Evolutionary conservation across 2,329 filamentous ascomycete genomes (phyloP).

Genomic region (Penicillium carneum): DNA sequence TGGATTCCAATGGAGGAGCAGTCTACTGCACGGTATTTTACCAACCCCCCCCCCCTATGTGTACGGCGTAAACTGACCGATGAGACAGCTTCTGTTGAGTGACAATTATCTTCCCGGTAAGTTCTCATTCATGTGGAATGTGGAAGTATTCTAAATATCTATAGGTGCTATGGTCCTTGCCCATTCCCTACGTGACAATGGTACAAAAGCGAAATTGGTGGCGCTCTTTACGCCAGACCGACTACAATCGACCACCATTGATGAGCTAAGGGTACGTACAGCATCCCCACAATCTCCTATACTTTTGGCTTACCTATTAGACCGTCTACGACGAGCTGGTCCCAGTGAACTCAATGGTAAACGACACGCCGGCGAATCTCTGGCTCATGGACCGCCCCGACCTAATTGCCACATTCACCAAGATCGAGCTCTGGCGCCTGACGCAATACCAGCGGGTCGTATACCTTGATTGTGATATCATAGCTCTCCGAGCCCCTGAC

Average conservation of each 20-base stretch:
- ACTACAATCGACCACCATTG: constrained; percentile 75
- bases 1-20: constrained; percentile 60
- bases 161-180: constrained; percentile 93
- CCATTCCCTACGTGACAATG: constrained; percentile 90
- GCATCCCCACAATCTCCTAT: constrained; percentile 5
- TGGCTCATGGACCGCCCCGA: constrained; percentile 91
- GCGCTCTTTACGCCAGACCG: constrained; percentile 82
- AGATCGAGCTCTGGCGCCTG: constrained; percentile 92
- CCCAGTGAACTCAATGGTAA: constrained; percentile 80
- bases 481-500: constrained; percentile 88
- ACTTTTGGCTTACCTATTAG: constrained; percentile 53
- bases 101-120: constrained; percentile 91
- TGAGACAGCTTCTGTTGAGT: constrained; percentile 79
- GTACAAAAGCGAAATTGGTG: constrained; percentile 83
- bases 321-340: constrained; percentile 87
- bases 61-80: constrained; percentile 14
- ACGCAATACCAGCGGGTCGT: constrained; percentile 90
- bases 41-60: constrained; percentile 14
- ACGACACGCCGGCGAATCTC: constrained; percentile 79
- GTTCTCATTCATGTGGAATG: constrained; percentile 30
- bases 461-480: constrained; percentile 91
- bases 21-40: constrained; percentile 70
- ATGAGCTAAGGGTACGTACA: constrained; percentile 72
- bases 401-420: constrained; percentile 91
- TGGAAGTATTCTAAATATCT: constrained; percentile 14